Base-by-base conservation (phyloP, 1,284 basidiomycete species). In the Vanrija sp. region DNA sequence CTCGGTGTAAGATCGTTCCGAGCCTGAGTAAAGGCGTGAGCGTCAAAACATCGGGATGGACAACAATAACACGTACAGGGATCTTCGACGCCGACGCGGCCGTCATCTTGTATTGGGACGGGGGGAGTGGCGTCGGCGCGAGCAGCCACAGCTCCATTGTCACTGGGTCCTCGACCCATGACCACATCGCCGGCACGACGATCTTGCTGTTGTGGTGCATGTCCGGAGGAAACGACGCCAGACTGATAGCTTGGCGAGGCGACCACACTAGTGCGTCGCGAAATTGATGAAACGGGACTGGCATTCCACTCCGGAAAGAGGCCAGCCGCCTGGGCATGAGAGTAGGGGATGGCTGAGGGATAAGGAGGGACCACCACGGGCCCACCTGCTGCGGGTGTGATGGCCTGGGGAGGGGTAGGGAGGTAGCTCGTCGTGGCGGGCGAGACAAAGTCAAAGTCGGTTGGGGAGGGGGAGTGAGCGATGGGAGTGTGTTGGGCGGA, bases 1-100 rank as follows among this genome's bases (percentile, higher is more conserved):
- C 21, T 81, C 76, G 15, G 79, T 80, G 62, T 81, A 83, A 3
- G 68, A 67, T 21, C 81, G 72, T 52, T 75, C 73, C 5, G 65
- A 65, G 38, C 67, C 73, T 75, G 50, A 4, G 21, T 14, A 5
- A 14, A 12, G 14, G 34, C 34, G 34, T 14, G 9, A 34, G 34
- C 34, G 34, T 29, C 14, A 28, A 28, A 8, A 28, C n/a, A 5
- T 23, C 21, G 21, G 21, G 21, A 23, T 28, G 28, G 28, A 8
- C 28, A 28, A 28, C 28, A 34, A 15, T 6, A 39, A 5, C 18
- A 69, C 71, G 64, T 54, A 74, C 73, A 65, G 38, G 73, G 73
- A 54, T 73, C 66, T 14, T 71, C 71, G 8, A 71, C 64, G 3
- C 73, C 73, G 3, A 70, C 63, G 34, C 73, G 61, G 12, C 71